A percentile compares a stretch with the other conserved stretches of the same genome.
Evolutionary conservation across 2,329 filamentous ascomycete genomes (phyloP).

Genomic region (Chaetomium sp.): DNA sequence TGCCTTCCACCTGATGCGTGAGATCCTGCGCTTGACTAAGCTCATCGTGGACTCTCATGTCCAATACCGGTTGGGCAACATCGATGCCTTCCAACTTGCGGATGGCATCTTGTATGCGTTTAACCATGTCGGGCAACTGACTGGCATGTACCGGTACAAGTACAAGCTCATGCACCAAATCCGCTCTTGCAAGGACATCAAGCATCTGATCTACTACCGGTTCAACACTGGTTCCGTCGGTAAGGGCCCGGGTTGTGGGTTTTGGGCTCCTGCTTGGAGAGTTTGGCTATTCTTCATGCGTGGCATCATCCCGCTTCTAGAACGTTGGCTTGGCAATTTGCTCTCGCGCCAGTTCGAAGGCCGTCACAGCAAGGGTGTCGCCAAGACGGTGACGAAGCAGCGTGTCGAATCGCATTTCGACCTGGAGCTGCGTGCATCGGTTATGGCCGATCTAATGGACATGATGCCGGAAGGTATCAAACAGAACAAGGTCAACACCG

Average conservation of each 20-base stretch:
- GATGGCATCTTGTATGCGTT: conserved; percentile 99
- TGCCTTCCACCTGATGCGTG: conserved; percentile 97
- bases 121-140: conserved; percentile 96
- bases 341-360: conserved; percentile 97
- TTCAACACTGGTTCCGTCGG: conserved; percentile 97
- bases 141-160: conserved; percentile 99
- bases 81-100: conserved; percentile 96
- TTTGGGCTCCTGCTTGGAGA: conserved; percentile 98
- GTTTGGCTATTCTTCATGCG: conserved; percentile 99
- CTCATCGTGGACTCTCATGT: conserved; percentile 98
- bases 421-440: conserved; percentile 89
- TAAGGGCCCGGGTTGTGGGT: conserved; percentile 95
- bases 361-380: conserved; percentile 96
- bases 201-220: conserved; percentile 98
- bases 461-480: conserved; percentile 99
- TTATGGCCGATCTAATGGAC: conserved; percentile 98
- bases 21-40: conserved; percentile 92
- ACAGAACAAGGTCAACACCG: conserved; percentile 98
- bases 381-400: conserved; percentile 98
- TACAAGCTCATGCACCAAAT: conserved; percentile 99
- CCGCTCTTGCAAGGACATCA: conserved; percentile 95
- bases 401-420: conserved; percentile 98
- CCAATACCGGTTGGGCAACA: conserved; percentile 94
- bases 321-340: conserved; percentile 95
- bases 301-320: conserved; percentile 91